Evolutionary conservation across 331 rosid genomes (phyloP).

Genomic region (Cucumis variabilis): DNA sequence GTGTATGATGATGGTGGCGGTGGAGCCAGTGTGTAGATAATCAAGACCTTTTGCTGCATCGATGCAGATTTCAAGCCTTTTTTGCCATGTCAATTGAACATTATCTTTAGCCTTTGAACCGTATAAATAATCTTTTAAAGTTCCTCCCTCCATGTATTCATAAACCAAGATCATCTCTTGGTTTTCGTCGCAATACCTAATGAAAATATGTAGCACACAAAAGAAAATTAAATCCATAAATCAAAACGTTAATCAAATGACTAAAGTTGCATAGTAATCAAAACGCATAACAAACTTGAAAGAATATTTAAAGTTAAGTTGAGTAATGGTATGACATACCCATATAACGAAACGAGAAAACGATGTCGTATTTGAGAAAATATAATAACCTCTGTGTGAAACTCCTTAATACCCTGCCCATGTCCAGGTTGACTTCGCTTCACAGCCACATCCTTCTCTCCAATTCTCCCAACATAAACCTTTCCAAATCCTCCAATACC

Average conservation of each 20-base stretch:
- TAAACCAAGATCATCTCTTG: conserved; percentile 40
- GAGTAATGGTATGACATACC: not conserved
- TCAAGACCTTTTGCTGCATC: conserved; percentile 37
- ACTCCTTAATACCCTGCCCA: conserved; percentile 37
- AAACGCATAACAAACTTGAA: too few relatives aligned
- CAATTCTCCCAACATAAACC: conserved; percentile 30
- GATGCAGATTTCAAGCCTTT: conserved; percentile 37
- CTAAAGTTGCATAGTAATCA: too few relatives aligned
- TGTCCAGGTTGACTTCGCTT: conserved; percentile 29
- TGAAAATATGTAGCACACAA: too few relatives aligned
- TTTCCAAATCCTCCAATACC: conserved; percentile 43
- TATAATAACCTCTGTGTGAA: conserved; percentile 30
- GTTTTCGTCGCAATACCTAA: conserved; percentile 28
- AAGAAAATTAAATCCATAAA: too few relatives aligned
- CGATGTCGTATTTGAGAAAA: conserved; percentile 33
- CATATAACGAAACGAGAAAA: conserved; percentile 31
- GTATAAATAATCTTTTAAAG: conserved; percentile 33
- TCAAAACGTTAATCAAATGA: too few relatives aligned
- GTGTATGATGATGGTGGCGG: conserved; percentile 24
- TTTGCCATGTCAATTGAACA: conserved; percentile 31
- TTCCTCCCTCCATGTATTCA: conserved; percentile 38
- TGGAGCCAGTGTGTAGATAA: conserved; percentile 24
- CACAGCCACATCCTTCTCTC: conserved; percentile 34
- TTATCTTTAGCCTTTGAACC: not conserved
- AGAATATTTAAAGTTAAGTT: not conserved